Evolutionary conservation across 176 grass and related monocot genomes (phyloP), one percentile per base, ranked within the genome.

Genomic region (Elymus sibiricus): DNA sequence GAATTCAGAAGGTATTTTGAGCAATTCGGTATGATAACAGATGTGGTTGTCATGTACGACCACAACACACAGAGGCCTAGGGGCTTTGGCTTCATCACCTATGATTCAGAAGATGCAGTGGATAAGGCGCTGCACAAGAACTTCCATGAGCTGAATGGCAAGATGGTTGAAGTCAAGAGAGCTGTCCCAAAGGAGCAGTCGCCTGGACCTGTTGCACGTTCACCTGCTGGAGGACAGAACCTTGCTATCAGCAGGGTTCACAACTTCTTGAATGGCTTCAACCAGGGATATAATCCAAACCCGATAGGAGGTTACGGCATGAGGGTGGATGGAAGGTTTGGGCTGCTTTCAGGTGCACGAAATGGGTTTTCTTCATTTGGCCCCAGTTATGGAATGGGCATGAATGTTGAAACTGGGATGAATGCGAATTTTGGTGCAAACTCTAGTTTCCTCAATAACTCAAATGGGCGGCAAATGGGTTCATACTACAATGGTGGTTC

Each of bases 21-120:
- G 80, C 93, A 98, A 72, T 98, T 98, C 24, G 95, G 95, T 19
- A 85, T 87, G 55, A 92, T 95, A 78, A 93, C 91, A 14, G 95
- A 98, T 79, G 95, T 95, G 19, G 95, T 98, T 26, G 93, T 98
- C 44, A 98, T 98, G 95, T 98, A 98, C 21, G 95, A 98, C 86
- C 93, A 98, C 78, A 98, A 89, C 75, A 98, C 93, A 1, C 95
- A 95, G 67, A 91, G 95, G 80, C 95, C 95, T 29, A 93, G 95
- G 80, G 95, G 95, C 19, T 98, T 98, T 28, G 95, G 95, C 40
- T 98, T 98, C 88, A 98, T 98, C 87, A 98, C 95, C 44, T 98
- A 88, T 90, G 95, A 98, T 72, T 95, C 93, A 4, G 95, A 98
- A 74, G 95, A 91, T 3, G 89, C 95, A 2, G 95, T 98, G 78